Evolutionary conservation across 1,284 basidiomycete species (phyloP), one percentile per base, ranked within the genome.

Genomic region (Malassezia equina): DNA sequence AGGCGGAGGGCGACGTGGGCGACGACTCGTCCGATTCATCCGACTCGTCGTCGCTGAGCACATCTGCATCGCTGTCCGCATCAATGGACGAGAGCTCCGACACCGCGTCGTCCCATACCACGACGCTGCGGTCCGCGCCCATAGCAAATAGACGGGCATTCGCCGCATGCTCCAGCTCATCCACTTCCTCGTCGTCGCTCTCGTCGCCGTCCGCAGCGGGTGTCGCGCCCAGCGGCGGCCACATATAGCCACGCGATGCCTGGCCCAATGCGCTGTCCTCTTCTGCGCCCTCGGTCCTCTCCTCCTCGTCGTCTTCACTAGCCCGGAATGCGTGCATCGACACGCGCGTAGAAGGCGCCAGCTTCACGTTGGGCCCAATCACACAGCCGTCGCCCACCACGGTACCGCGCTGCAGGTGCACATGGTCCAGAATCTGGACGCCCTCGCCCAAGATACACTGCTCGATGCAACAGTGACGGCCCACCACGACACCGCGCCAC

Each of bases 261-360:
- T 41, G 34, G 6, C 66, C 67, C 6, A 71, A 59, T 42, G 59
- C 29, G 32, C 57, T 62, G 45, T 56, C 62, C n/a, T 60, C 61
- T 25, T 58, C 64, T 24, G 52, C 61, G 33, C 55, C 47, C n/a
- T 64, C 67, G 31, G 68, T 65, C 8, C 59, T 34, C 2, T 57
- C 54, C 19, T 61, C 63, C 29, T 61, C 60, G 42, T 61, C 60
- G 51, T 67, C 62, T 15, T 51, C 53, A 6, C 56, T 59, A 17
- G 58, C 58, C n/a, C 55, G 51, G 40, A 45, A 61, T 32, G 48
- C 71, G 3, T 67, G 67, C 23, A 63, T 76, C 79, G 47, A 84
- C 82, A 96, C 78, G 51, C 88, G 79, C 62, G 84, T 81, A 66
- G 87, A 90, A 21, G 82, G 81, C 23, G 78, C 76, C 31, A 95